These are phyloP conservation scores for Chaetomium sp. DNA, from an alignment of 2,329 filamentous ascomycete species.

Conservation along the genomic window DNA sequence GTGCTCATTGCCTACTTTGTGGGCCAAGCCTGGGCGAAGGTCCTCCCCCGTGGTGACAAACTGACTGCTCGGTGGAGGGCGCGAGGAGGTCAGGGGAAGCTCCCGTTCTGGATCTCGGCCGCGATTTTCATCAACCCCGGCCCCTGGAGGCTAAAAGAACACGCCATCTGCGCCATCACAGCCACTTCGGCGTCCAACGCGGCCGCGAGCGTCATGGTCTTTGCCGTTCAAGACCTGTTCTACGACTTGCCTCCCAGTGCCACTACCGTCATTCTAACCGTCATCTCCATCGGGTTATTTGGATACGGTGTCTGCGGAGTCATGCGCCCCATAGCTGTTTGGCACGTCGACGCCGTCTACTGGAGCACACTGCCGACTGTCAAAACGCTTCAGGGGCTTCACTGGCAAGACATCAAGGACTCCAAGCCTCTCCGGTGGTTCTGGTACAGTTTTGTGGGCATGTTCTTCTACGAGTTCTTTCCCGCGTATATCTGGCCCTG, in stretches of 20 bases:
- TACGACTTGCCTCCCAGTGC: constrained; percentile 51
- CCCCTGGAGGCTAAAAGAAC: constrained; percentile 58
- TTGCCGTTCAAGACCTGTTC: constrained; percentile 54
- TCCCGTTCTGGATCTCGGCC: constrained; percentile 46
- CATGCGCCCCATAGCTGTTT: constrained; percentile 56
- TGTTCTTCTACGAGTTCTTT: constrained; percentile 55
- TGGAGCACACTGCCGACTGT: constrained; percentile 57
- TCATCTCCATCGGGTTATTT: constrained; percentile 58
- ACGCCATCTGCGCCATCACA: constrained; percentile 56
- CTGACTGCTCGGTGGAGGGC: constrained; percentile 51
- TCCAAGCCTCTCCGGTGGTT: constrained; percentile 56
- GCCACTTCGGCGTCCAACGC: constrained; percentile 57
- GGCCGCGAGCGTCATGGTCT: constrained; percentile 45
- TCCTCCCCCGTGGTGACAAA: constrained; percentile 56
- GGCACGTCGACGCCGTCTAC: constrained; percentile 59
- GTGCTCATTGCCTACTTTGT: constrained; percentile 60
- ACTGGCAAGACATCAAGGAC: constrained; percentile 54
- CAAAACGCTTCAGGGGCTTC: constrained; percentile 56
- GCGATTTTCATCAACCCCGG: constrained; percentile 54
- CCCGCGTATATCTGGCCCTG: constrained; percentile 59
- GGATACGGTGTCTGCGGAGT: constrained; percentile 58
- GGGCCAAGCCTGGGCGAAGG: constrained; percentile 51
- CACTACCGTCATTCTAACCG: constrained; percentile 51
- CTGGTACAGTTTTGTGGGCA: constrained; percentile 53
- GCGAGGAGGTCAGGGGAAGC: constrained; percentile 44